Evolutionary conservation across 106 monocot species (phyloP).

Genomic region (Ottelia alismoides): DNA sequence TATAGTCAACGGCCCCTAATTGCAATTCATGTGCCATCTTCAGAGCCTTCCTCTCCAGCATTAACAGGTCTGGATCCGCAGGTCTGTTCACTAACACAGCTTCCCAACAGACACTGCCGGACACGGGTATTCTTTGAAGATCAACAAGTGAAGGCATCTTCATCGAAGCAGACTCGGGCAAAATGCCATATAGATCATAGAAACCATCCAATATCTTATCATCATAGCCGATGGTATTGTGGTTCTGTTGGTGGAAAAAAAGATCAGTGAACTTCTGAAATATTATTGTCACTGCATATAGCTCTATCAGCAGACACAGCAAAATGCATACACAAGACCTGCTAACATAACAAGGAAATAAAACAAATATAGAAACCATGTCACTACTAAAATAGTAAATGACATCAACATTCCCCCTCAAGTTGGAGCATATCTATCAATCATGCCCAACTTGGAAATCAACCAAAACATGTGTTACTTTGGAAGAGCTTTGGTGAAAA

Average conservation of each 20-base stretch:
- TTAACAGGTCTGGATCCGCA: slow-evolving; percentile 43
- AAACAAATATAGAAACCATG: background rate
- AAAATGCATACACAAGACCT: too few relatives aligned
- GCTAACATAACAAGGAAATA: background rate
- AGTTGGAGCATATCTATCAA: background rate
- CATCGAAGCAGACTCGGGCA: slow-evolving; percentile 15
- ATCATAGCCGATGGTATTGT: slow-evolving; percentile 50
- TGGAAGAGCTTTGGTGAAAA: too few relatives aligned
- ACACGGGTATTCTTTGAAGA: slow-evolving; percentile 28
- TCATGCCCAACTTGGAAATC: background rate
- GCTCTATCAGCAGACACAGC: too few relatives aligned
- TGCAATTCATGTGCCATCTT: slow-evolving; percentile 23
- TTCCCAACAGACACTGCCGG: slow-evolving; percentile 36
- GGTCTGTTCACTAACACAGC: slow-evolving; percentile 52
- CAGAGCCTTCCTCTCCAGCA: slow-evolving; percentile 47
- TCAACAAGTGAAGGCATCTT: slow-evolving; percentile 63
- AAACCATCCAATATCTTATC: slow-evolving; percentile 78
- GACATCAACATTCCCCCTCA: background rate
- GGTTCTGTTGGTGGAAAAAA: too few relatives aligned
- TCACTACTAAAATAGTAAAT: background rate
- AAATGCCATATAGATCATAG: slow-evolving; percentile 52
- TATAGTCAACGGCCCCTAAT: slow-evolving; percentile 13
- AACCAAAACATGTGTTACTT: too few relatives aligned
- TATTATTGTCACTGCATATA: too few relatives aligned
- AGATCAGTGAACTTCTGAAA: too few relatives aligned